Evolutionary conservation across 2,329 filamentous ascomycete species (phyloP), one percentile per base, ranked within the genome.

Genomic region (Alternaria conjuncta): DNA sequence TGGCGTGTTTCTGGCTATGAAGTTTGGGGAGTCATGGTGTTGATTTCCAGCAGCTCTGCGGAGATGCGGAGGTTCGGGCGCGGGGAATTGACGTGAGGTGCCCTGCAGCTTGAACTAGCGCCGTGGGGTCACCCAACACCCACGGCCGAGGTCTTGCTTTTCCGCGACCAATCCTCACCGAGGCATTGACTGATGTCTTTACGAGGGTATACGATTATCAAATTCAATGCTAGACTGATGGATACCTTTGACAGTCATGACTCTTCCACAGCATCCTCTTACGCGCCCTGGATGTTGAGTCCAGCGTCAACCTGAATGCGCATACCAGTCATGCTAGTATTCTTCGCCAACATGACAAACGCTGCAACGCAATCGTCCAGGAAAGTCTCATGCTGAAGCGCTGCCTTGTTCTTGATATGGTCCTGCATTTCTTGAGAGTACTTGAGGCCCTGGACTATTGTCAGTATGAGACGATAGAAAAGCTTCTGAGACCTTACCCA

Each of bases 281-380:
- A 45, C 11, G 68, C 69, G 44, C 71, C 74, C 62, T 78, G 75
- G 12, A 79, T 65, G 63, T 78, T 78, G 61, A 76, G 44, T 28
- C 77, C 77, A 32, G 75, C 75, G 70, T 79, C 77, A 7, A 85
- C 79, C 68, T 81, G 80, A 32, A 85, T 74, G 62, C 80, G 79
- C 73, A 82, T 80, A 4, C 83, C 83, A 12, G 83, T 84, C 69
- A 85, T 83, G 60, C 81, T 83, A n/a, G 81, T 82, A 58, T 87
- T 87, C 77, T 82, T 85, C 0, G 86, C 86, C 55, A 86, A 69
- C 76, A 85, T 84, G 9, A 88, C 73, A 69, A 83, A 89, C n/a
- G 82, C 82, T 69, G 88, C 82, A 3, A 84, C 86, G 60, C 85
- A 86, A 68, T 88, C 86, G 10, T 84, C 80, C 45, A 87, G 69